These are phyloP conservation scores for Mimosa bimucronata DNA, from an alignment of 306 rosid species.

Conservation along the genomic window DNA sequence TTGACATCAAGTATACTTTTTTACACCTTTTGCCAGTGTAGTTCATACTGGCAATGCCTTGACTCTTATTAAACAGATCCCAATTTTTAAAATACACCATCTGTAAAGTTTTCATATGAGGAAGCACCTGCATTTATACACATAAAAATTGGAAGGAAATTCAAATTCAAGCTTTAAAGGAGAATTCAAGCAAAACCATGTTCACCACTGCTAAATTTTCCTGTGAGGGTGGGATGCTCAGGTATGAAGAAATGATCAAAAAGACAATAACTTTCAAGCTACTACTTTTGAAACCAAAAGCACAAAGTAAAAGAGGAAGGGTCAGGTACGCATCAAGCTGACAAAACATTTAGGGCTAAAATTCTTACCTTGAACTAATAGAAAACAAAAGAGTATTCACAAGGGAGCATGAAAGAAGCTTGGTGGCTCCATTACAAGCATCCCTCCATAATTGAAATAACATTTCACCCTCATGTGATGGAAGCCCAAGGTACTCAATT, in stretches of 20 bases:
- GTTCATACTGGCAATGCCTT: neutral
- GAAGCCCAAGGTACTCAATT: neutral
- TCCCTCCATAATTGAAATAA: neutral
- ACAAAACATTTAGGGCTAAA: neutral
- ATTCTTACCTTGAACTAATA: neutral
- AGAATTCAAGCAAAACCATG: neutral
- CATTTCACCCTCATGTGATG: neutral
- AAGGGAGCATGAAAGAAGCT: neutral
- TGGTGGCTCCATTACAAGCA: slow-evolving; percentile 24
- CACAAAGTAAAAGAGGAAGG: neutral
- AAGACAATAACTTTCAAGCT: neutral
- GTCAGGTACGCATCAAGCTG: neutral
- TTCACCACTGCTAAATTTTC: neutral
- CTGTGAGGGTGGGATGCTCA: neutral
- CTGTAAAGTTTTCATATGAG: neutral
- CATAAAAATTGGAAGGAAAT: neutral
- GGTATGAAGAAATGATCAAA: neutral
- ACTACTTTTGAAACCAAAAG: neutral
- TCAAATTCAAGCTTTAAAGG: neutral
- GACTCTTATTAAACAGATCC: neutral
- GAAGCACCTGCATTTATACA: neutral
- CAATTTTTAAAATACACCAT: neutral
- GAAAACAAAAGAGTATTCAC: neutral
- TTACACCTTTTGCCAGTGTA: neutral
- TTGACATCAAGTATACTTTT: neutral